A percentile compares a stretch with the other conserved stretches of the same genome.
Conservation (phyloP, 352 stramenopile species). For the Phytophthora meadii region DNA sequence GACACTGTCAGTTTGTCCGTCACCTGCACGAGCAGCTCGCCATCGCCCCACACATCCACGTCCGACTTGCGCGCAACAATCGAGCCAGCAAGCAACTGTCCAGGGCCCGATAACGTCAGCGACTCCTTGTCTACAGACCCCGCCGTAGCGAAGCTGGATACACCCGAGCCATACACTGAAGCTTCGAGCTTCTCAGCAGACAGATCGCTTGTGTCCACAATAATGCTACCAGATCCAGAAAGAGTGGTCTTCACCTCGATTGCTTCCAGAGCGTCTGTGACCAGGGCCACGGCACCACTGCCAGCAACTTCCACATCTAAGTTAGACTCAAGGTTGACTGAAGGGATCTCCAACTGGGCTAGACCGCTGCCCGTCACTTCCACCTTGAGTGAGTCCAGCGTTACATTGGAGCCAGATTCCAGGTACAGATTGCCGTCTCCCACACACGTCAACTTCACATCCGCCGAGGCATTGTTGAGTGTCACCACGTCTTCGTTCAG, state of each 20-base stretch:
- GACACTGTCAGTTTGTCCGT: constrained; percentile 55
- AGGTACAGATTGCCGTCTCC: constrained; percentile 54
- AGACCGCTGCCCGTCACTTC: constrained; percentile 44
- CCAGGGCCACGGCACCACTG: constrained; percentile 38
- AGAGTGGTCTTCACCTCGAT: constrained; percentile 39
- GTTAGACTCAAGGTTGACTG: constrained; percentile 24
- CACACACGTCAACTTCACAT: constrained; percentile 49
- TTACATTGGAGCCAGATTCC: constrained; percentile 33
- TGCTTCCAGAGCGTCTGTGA: constrained; percentile 37
- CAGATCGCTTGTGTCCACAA: constrained; percentile 48
- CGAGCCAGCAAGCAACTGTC: constrained; percentile 53
- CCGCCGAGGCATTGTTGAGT: constrained; percentile 41
- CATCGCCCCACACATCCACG: constrained; percentile 56
- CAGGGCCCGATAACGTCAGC: constrained; percentile 56
- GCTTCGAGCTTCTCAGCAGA: constrained; percentile 42
- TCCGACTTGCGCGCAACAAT: constrained; percentile 46
- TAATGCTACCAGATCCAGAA: constrained; percentile 39
- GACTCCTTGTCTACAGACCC: constrained; percentile 54
- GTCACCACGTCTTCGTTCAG: constrained; percentile 55
- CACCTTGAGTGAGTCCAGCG: constrained; percentile 41
- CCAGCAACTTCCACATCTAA: constrained; percentile 55
- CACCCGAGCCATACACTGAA: constrained; percentile 58
- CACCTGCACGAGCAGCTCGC: constrained; percentile 56
- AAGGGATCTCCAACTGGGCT: constrained; percentile 42
- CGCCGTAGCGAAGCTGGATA: constrained; percentile 48